Evolutionary conservation across 148 eudicot species (phyloP).

Genomic region (Rhododendron kiyosumense): DNA sequence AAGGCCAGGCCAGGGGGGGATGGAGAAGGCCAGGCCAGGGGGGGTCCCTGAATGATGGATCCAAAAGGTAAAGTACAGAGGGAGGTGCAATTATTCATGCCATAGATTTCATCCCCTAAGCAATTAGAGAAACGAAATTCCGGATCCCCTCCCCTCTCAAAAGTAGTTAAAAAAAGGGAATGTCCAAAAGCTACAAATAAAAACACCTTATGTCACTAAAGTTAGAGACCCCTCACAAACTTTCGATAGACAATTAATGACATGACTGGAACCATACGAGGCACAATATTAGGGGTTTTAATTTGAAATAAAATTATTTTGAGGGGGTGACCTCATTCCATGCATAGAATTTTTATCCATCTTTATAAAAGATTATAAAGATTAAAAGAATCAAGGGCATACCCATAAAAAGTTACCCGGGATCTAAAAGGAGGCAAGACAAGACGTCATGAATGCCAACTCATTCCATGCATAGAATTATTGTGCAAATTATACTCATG

Average conservation of each 20-base stretch:
- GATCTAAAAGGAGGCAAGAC: no score
- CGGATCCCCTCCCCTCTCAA: neutral
- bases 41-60: conserved; percentile 30
- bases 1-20: neutral
- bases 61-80: conserved; percentile 33
- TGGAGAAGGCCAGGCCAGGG: no score
- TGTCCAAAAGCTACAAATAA: conserved; percentile 8
- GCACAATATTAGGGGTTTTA: neutral
- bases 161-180: conserved; percentile 6
- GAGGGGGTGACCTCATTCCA: neutral
- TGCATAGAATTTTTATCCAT: neutral
- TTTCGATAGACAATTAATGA: neutral
- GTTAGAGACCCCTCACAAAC: neutral
- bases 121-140: conserved; percentile 1
- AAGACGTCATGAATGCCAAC: no score
- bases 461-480: neutral
- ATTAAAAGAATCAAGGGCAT: no score
- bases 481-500: neutral
- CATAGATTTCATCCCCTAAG: conserved; percentile 30
- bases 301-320: neutral
- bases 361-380: no score
- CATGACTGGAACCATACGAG: neutral
- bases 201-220: neutral
- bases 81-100: conserved; percentile 29
- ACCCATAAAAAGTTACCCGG: no score